These are phyloP conservation scores for Avena insularis DNA, from an alignment of 176 grass and related monocot genomes.

Conservation along the genomic window DNA sequence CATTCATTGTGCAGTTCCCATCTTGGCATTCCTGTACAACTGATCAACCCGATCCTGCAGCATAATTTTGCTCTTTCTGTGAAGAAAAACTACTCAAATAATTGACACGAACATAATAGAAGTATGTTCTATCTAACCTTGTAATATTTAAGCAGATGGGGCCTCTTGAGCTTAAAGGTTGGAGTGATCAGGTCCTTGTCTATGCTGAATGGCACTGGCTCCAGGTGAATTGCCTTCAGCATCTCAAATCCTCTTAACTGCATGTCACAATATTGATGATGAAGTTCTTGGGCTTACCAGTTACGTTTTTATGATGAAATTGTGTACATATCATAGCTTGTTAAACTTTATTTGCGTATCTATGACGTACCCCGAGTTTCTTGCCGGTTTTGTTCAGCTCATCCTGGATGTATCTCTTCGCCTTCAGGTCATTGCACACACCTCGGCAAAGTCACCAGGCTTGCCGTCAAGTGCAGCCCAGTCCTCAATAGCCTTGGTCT, in stretches of 20 bases:
- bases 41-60: conserved; percentile 56
- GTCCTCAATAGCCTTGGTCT: conserved; percentile 71
- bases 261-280: not conserved
- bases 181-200: too few relatives aligned
- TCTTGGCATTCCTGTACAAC: conserved; percentile 68
- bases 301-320: not conserved
- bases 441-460: conserved; percentile 53
- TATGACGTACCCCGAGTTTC: conserved; percentile 60
- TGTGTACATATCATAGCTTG: not conserved
- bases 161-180: conserved; percentile 74
- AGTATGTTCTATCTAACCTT: conserved; percentile 51
- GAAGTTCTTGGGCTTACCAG: not conserved
- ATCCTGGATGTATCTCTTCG: conserved; percentile 68
- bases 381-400: conserved; percentile 74
- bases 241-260: conserved; percentile 98
- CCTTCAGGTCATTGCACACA: conserved; percentile 74
- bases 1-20: conserved; percentile 35
- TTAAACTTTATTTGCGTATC: not conserved
- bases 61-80: not conserved
- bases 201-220: conserved; percentile 54
- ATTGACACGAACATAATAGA: not conserved
- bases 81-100: conserved; percentile 9
- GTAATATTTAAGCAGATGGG: conserved; percentile 82
- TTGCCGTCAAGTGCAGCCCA: conserved; percentile 70
- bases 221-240: conserved; percentile 78